Evolutionary conservation across 768 basidiomycete genomes (phyloP).

Genomic region (Austroboletus eburneus): DNA sequence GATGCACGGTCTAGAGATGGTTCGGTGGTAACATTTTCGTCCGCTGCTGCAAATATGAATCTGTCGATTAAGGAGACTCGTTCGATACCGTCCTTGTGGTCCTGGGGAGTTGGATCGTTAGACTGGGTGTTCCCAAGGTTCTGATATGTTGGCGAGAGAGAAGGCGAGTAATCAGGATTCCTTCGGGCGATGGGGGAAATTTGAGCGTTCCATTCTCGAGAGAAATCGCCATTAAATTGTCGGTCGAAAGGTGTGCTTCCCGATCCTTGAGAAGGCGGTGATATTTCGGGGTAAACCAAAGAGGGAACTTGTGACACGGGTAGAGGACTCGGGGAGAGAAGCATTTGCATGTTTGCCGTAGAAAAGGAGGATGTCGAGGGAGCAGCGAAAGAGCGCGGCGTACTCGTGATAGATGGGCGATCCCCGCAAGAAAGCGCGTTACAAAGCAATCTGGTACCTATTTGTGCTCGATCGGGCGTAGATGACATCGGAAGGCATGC

Average conservation of each 20-base stretch:
- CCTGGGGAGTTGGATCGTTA: slow-evolving; percentile 4
- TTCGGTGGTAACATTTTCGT: slow-evolving; percentile 5
- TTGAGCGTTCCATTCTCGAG: slow-evolving; percentile 19
- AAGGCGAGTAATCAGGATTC: neutral
- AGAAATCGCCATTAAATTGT: slow-evolving; percentile 21
- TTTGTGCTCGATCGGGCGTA: slow-evolving; percentile 13
- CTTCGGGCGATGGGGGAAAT: slow-evolving; percentile 23
- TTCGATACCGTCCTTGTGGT: slow-evolving; percentile 2
- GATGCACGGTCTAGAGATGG: slow-evolving; percentile 17
- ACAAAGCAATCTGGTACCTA: neutral
- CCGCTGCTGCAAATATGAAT: slow-evolving; percentile 24
- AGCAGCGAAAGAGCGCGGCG: slow-evolving; percentile 7
- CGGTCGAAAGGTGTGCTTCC: slow-evolving; percentile 28
- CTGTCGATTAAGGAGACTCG: slow-evolving; percentile 27
- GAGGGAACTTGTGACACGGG: slow-evolving; percentile 14
- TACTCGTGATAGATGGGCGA: neutral
- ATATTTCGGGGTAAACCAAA: slow-evolving; percentile 22
- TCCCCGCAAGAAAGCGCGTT: neutral
- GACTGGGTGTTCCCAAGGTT: neutral
- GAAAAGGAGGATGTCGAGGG: slow-evolving; percentile 14
- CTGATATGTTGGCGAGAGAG: slow-evolving; percentile 6
- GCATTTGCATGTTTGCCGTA: slow-evolving; percentile 6
- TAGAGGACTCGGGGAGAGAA: slow-evolving; percentile 30
- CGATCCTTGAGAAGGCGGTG: slow-evolving; percentile 25
- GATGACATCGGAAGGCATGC: slow-evolving; percentile 5